Evolutionary conservation across 345 rosid species (phyloP).

Genomic region (Isatis tinctoria): DNA sequence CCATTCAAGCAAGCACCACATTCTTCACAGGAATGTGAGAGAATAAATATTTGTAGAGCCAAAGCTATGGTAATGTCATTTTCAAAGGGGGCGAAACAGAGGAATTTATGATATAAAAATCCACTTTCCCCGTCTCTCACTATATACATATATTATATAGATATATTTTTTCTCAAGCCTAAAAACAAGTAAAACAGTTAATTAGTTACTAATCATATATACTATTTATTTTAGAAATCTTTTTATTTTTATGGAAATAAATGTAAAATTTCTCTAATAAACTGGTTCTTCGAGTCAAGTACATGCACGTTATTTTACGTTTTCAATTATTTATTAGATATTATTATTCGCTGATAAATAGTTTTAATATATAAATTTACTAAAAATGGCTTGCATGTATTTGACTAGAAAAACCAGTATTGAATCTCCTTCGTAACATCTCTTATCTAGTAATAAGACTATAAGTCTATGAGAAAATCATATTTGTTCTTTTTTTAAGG

Average conservation of each 20-base stretch:
- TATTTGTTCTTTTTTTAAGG: too few species aligned
- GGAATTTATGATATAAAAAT: slow-evolving; percentile 16
- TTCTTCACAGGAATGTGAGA: too few species aligned
- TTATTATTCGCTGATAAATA: too few species aligned
- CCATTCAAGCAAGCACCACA: too few species aligned
- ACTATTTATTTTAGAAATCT: too few species aligned
- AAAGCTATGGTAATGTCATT: slow-evolving; percentile 31
- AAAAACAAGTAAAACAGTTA: neutral
- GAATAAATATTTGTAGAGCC: too few species aligned
- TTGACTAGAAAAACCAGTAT: neutral
- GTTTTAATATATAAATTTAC: too few species aligned
- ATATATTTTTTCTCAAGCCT: neutral
- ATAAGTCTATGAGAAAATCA: too few species aligned
- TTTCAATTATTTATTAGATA: too few species aligned
- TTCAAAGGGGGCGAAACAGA: slow-evolving; percentile 25
- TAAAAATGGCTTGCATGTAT: neutral
- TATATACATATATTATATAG: neutral
- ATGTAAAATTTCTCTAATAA: neutral
- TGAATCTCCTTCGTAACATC: neutral
- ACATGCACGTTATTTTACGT: too few species aligned
- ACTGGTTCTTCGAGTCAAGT: neutral
- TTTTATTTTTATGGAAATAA: neutral
- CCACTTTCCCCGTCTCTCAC: slow-evolving; percentile 10
- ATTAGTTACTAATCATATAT: neutral
- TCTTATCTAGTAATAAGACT: too few species aligned